Base-by-base conservation (phyloP, 495 filamentous ascomycete genomes). In the Tetracladium marchalianum region DNA sequence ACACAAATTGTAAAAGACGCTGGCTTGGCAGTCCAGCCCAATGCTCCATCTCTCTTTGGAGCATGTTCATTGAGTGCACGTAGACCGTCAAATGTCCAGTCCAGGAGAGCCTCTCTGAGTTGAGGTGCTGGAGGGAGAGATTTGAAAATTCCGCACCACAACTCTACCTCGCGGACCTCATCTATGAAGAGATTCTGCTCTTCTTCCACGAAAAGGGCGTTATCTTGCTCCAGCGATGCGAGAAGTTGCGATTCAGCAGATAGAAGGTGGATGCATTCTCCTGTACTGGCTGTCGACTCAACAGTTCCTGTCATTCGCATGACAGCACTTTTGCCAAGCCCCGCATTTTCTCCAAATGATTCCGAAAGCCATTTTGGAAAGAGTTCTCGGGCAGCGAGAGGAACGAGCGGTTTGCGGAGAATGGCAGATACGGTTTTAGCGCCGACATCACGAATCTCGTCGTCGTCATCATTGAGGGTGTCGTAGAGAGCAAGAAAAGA, bases 111-210 rank as follows among this genome's bases (percentile, higher is more conserved):
- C 1, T 31, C 9, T 61, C 53, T 15, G 52, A 27, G 3, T 27
- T 27, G 3, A 27, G 7, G 22, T 3, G 38, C 17, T 39, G 52
- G 4, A 19, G 9, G 41, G 38, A 13, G 40, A 13, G 1, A 18
- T 9, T 36, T 16, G 18, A 52, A 47, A 10, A 42, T 18, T 9
- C 33, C 16, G 11, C 19, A 37, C 90, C 89, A 95, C 11, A 73
- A 43, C 16, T 70, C 67, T 1, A 77, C 67, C 62, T 95, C 90
- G 7, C 73, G 63, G 2, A 86, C 75, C 40, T 84, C 77, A 54
- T 95, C 90, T 41, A 92, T 68, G 58, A 83, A 96, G 0, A 95
- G 68, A 49, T 98, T 98, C 52, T 90, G 87, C 54, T 92, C 88
- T 64, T 98, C 92, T 53, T 84, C 71, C 11, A 77, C 79, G 56